phyloP scores from a whole-genome alignment of 495 filamentous ascomycete genomes.

The Neurospora sublineolata region DNA sequence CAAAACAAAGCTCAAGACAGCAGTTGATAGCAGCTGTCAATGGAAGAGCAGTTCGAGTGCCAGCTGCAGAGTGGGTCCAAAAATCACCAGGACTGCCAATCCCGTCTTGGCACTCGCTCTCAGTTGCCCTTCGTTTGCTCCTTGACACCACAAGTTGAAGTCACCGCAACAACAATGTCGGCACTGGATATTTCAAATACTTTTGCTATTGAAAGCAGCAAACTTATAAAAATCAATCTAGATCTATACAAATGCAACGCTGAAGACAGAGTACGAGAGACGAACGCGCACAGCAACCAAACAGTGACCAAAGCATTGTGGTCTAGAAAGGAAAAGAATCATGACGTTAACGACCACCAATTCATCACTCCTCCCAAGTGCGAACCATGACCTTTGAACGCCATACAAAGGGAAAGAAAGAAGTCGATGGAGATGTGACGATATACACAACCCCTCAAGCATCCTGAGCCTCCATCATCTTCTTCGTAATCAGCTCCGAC shows the following conservation, averaged over 20 bases:
- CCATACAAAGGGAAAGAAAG: not conserved
- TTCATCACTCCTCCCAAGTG: not conserved
- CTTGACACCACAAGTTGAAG: not conserved
- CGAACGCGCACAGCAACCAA: not conserved
- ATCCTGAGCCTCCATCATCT: not conserved
- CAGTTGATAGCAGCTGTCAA: not conserved
- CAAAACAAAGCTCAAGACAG: not conserved
- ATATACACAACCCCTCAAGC: slow-evolving; percentile 8
- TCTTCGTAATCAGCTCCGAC: not conserved
- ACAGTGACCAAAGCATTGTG: not conserved
- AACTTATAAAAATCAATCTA: not conserved
- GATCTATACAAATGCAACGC: not conserved
- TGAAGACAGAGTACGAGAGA: not conserved
- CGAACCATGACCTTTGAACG: not conserved
- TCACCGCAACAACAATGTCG: not conserved
- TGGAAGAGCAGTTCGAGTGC: not conserved
- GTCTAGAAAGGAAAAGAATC: not conserved
- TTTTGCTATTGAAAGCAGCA: not conserved
- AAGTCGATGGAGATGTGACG: too few relatives aligned
- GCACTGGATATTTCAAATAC: not conserved
- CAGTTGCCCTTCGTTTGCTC: not conserved
- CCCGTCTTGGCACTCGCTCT: not conserved
- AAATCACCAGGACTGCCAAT: not conserved
- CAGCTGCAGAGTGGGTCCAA: not conserved
- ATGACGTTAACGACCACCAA: not conserved